These are phyloP conservation scores for Diaporthe nobilis DNA, from an alignment of 2,329 filamentous ascomycete genomes.

Conservation along the genomic window DNA sequence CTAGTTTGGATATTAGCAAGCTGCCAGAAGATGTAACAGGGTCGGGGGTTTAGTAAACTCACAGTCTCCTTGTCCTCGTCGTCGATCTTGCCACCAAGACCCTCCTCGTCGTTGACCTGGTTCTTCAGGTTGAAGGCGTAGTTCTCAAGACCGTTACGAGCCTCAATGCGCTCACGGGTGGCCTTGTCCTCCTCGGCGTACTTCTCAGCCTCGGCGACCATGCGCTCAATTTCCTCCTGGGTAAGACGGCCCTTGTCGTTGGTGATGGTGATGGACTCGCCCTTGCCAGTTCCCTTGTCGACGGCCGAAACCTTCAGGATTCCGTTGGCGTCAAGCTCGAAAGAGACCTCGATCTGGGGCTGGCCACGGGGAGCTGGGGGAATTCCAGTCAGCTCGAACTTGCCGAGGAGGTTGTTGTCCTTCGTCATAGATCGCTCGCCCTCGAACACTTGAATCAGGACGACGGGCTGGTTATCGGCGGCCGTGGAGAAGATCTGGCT, in stretches of 20 bases:
- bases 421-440: conserved; percentile 95
- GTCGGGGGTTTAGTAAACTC: conserved; percentile 56
- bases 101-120: conserved; percentile 97
- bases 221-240: conserved; percentile 98
- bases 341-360: conserved; percentile 98
- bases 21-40: neutral
- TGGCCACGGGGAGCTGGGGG: conserved; percentile 95
- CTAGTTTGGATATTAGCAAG: conserved; percentile 59
- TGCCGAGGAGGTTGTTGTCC: conserved; percentile 97
- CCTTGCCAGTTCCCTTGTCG: conserved; percentile 98
- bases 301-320: conserved; percentile 96
- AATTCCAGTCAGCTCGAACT: conserved; percentile 98
- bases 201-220: conserved; percentile 98
- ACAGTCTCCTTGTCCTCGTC: conserved; percentile 98
- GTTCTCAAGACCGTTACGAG: conserved; percentile 97
- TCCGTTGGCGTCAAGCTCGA: conserved; percentile 98
- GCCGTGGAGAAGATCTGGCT: conserved; percentile 98
- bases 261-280: conserved; percentile 97
- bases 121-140: conserved; percentile 99
- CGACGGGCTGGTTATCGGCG: conserved; percentile 95
- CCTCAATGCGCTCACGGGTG: conserved; percentile 95
- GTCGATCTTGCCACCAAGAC: conserved; percentile 97
- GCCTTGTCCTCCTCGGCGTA: conserved; percentile 99
- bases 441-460: conserved; percentile 95
- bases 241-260: conserved; percentile 99